Conservation (phyloP, 2,329 filamentous ascomycete genomes). For the Fusarium nodosum region DNA sequence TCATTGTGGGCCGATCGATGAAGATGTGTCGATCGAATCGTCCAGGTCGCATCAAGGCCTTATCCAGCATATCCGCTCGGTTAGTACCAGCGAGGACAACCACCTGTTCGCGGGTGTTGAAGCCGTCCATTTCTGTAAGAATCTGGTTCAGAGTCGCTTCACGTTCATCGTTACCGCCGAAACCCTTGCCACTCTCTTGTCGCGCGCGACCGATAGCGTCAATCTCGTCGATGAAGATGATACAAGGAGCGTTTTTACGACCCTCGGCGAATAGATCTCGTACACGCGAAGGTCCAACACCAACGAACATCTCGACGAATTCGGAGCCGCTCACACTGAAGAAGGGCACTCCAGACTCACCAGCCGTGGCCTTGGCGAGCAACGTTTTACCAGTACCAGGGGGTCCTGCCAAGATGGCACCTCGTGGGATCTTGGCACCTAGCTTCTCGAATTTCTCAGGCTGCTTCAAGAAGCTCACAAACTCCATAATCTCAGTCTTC, state of each 20-base stretch:
- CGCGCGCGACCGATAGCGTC: conserved; percentile 96
- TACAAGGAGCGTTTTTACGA: conserved; percentile 95
- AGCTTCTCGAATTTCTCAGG: conserved; percentile 93
- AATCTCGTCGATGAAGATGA: conserved; percentile 99
- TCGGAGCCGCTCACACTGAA: conserved; percentile 98
- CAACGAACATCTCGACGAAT: conserved; percentile 99
- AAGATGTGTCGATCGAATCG: conserved; percentile 97
- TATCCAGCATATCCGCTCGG: conserved; percentile 92
- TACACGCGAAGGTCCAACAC: conserved; percentile 95
- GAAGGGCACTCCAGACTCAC: conserved; percentile 96
- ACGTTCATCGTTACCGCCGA: conserved; percentile 95
- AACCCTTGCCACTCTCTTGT: conserved; percentile 77
- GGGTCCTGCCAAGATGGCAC: conserved; percentile 96
- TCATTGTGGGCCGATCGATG: conserved; percentile 97
- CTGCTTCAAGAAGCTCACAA: conserved; percentile 96
- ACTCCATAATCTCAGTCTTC: conserved; percentile 99
- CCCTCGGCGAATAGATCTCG: conserved; percentile 95
- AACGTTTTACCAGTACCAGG: conserved; percentile 98
- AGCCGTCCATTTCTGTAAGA: conserved; percentile 98
- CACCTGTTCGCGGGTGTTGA: conserved; percentile 96
- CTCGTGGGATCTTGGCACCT: conserved; percentile 96
- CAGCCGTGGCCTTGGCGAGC: conserved; percentile 95
- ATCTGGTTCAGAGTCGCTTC: conserved; percentile 99
- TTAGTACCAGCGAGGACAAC: conserved; percentile 98
- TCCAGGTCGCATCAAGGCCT: conserved; percentile 94